A percentile compares a stretch with the other conserved stretches of the same genome.
Evolutionary conservation across 2,329 filamentous ascomycete species (phyloP).

Genomic region (Chaetomium sp.): DNA sequence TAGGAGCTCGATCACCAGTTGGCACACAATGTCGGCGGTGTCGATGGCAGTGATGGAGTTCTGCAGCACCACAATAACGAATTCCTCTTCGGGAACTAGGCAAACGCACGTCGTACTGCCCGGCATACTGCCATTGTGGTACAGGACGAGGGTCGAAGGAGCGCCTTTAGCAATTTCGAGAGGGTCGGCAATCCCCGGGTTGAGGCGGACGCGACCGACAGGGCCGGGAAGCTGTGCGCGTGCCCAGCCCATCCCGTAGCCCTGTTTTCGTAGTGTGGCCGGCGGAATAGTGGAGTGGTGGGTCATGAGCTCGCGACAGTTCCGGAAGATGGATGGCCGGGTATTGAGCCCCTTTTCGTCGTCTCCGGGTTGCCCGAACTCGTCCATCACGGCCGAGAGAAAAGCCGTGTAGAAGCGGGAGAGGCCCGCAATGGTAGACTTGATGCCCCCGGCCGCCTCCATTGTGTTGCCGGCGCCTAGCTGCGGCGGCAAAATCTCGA

Average conservation of each 20-base stretch:
- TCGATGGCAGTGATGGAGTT: neutral
- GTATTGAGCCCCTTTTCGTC: neutral
- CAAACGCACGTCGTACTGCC: neutral
- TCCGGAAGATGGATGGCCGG: neutral
- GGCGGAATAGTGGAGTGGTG: neutral
- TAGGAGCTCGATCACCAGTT: neutral
- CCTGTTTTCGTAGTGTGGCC: neutral
- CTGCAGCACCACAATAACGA: neutral
- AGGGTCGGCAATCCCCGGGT: neutral
- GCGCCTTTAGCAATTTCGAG: neutral
- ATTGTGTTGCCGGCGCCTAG: neutral
- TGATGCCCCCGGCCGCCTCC: neutral
- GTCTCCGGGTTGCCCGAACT: neutral
- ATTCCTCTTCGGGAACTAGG: neutral
- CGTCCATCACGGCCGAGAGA: neutral
- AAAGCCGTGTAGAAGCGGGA: neutral
- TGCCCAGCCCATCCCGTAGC: neutral
- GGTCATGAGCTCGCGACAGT: neutral
- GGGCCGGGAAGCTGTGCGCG: neutral
- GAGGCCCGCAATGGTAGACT: neutral
- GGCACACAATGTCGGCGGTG: neutral
- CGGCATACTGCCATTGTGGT: neutral
- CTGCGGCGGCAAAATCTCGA: neutral
- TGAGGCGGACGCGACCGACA: neutral
- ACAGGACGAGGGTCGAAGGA: neutral